Base-by-base conservation (phyloP, 305 asterid species). In the Fraxinus greggii region DNA sequence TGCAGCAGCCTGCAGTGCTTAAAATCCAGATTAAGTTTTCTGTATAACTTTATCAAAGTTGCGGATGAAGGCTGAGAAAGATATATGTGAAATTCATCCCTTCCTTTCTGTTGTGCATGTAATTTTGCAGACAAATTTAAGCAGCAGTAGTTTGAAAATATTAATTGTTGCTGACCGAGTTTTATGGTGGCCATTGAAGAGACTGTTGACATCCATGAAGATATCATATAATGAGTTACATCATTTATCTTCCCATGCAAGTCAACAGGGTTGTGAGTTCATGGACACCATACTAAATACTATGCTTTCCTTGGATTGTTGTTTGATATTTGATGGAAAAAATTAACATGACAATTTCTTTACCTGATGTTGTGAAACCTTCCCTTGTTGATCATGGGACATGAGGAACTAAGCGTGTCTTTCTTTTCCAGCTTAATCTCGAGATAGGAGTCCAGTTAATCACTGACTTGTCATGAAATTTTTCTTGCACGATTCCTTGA, bases 151-250 rank as follows among this genome's bases (percentile, higher is more conserved):
- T 83, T 69, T 84, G 38, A 89, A 87, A 88, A 32, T 90, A 82
- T 82, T 92, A 78, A 80, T 92, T 78, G 92, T 92, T 77, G 86
- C 92, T 79, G 93, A 90, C 36, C 88, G 81, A 76, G 85, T 90
- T 79, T 87, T 86, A 86, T 90, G 91, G 93, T 85, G 85, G 83
- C 86, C 93, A 63, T 76, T 92, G 82, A 88, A 89, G 91, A 86
- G 83, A 79, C 85, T 92, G 72, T 78, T 92, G 84, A 77, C 82
- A 63, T 86, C 61, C 61, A 84, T 92, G 91, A 86, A 87, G 76
- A 81, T 90, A 83, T 82, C 90, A 51, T 86, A 81, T 80, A 77
- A 61, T 81, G 89, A 87, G 67, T 86, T 86, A 79, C 84, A 87
- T 21, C 74, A 78, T 72, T 77, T 74, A 35, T 59, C 74, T 78